Conservation (phyloP, 495 filamentous ascomycete genomes). For the Cercophora newfieldiana region DNA sequence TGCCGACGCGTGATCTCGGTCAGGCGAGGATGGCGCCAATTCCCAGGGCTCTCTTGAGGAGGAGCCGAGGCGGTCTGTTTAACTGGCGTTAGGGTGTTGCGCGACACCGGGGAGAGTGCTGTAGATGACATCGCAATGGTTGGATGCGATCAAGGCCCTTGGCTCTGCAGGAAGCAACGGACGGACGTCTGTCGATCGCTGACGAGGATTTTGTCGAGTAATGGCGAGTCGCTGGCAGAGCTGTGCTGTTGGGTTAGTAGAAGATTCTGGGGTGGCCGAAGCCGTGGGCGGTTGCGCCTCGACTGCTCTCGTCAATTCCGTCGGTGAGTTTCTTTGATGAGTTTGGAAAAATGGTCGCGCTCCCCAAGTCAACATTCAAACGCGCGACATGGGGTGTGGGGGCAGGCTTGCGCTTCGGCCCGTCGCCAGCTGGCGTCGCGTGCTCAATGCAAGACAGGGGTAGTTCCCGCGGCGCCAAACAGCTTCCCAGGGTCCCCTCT, state of each 20-base stretch:
- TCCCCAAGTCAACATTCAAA: slow-evolving; percentile 7
- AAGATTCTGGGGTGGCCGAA: slow-evolving; percentile 20
- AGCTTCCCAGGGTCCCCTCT: background rate
- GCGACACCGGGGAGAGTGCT: slow-evolving; percentile 21
- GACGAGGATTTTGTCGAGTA: background rate
- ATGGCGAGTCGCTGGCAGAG: background rate
- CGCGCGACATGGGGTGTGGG: slow-evolving; percentile 18
- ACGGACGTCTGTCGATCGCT: no score
- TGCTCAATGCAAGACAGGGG: background rate
- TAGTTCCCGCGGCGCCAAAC: background rate
- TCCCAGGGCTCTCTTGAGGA: slow-evolving; percentile 60
- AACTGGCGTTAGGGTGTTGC: background rate
- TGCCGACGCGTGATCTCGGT: slow-evolving; percentile 76
- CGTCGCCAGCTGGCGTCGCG: slow-evolving; percentile 9
- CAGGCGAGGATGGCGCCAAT: slow-evolving; percentile 83
- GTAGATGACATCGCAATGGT: slow-evolving; percentile 24
- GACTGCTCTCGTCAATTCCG: slow-evolving; percentile 9
- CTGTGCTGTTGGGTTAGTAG: slow-evolving; percentile 28
- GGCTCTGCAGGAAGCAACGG: background rate
- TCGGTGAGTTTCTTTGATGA: slow-evolving; percentile 8
- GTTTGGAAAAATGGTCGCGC: slow-evolving; percentile 15
- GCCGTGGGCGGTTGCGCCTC: slow-evolving; percentile 15
- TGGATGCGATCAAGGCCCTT: background rate
- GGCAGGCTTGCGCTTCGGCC: background rate
- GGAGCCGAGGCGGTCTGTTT: slow-evolving; percentile 35